These are phyloP conservation scores for Anthostomella pinea DNA, from an alignment of 2,329 filamentous ascomycete genomes.

Conservation along the genomic window DNA sequence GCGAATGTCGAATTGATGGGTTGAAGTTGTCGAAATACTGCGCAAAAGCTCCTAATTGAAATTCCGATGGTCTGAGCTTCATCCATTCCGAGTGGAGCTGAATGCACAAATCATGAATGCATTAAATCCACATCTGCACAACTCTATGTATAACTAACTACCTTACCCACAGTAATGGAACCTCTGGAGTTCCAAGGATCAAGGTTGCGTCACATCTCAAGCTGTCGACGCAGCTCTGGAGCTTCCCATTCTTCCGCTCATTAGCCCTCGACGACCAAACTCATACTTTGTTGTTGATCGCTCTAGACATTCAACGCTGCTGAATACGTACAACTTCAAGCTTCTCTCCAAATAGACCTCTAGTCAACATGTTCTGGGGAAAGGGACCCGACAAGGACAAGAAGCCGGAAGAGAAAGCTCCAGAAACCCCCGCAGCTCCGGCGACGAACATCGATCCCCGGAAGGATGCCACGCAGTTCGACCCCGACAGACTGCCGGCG, in stretches of 20 bases:
- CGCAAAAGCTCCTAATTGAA: constrained; percentile 29
- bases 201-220: too few relatives aligned
- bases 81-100: constrained; percentile 9
- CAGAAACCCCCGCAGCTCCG: constrained; percentile 19
- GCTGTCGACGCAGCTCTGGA: too few relatives aligned
- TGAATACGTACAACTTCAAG: neutral
- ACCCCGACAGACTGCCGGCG: constrained; percentile 46
- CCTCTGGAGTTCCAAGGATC: too few relatives aligned
- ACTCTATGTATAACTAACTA: neutral
- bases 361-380: constrained; percentile 31
- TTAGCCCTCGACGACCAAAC: too few relatives aligned
- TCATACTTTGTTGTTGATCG: neutral
- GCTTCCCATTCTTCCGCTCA: too few relatives aligned
- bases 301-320: neutral
- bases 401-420: constrained; percentile 27
- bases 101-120: constrained; percentile 7
- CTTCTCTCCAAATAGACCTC: too few relatives aligned
- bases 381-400: constrained; percentile 29
- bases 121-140: neutral
- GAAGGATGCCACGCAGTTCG: constrained; percentile 36
- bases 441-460: constrained; percentile 26
- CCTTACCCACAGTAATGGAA: too few relatives aligned
- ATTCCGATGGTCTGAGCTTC: constrained; percentile 16
- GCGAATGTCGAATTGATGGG: constrained; percentile 13
- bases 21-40: constrained; percentile 29